These are phyloP conservation scores for Colletotrichum sp. DNA, from an alignment of 2,329 filamentous ascomycete genomes.

Conservation along the genomic window DNA sequence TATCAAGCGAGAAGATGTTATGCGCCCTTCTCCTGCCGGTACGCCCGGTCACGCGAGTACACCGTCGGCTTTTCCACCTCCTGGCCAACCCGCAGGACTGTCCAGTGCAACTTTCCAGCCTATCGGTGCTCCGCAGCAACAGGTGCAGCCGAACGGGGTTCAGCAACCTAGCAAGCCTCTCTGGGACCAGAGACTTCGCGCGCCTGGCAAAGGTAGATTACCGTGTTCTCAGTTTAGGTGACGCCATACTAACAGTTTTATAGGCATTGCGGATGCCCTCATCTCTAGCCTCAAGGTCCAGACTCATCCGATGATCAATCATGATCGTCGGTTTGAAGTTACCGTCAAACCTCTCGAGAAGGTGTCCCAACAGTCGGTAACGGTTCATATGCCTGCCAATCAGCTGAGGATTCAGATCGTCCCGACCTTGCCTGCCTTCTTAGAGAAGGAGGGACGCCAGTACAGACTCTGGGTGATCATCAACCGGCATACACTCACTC, in stretches of 20 bases:
- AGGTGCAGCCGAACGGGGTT: slow-evolving; percentile 33
- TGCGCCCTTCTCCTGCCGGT: slow-evolving; percentile 36
- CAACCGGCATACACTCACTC: slow-evolving; percentile 68
- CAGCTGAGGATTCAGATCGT: slow-evolving; percentile 76
- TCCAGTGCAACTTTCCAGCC: slow-evolving; percentile 23
- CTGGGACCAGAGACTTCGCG: slow-evolving; percentile 39
- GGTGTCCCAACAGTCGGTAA: slow-evolving; percentile 73
- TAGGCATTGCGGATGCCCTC: slow-evolving; percentile 65
- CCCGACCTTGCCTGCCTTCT: slow-evolving; percentile 66
- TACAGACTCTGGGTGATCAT: slow-evolving; percentile 79
- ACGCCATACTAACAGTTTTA: slow-evolving; percentile 25
- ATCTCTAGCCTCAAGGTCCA: slow-evolving; percentile 70
- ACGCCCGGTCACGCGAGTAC: slow-evolving; percentile 27
- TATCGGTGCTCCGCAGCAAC: slow-evolving; percentile 23
- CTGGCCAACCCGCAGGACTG: slow-evolving; percentile 23
- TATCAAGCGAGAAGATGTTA: slow-evolving; percentile 40
- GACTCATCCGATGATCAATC: slow-evolving; percentile 70
- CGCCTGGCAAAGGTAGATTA: slow-evolving; percentile 45
- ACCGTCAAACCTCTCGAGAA: slow-evolving; percentile 69
- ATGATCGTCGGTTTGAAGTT: slow-evolving; percentile 66
- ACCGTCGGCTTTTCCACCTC: slow-evolving; percentile 6
- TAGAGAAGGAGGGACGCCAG: slow-evolving; percentile 67
- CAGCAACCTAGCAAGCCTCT: slow-evolving; percentile 35
- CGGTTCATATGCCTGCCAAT: slow-evolving; percentile 70
- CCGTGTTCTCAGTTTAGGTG: neutral